Base-by-base conservation (phyloP, 257 asterid genomes). In the Linderniella brevidens region DNA sequence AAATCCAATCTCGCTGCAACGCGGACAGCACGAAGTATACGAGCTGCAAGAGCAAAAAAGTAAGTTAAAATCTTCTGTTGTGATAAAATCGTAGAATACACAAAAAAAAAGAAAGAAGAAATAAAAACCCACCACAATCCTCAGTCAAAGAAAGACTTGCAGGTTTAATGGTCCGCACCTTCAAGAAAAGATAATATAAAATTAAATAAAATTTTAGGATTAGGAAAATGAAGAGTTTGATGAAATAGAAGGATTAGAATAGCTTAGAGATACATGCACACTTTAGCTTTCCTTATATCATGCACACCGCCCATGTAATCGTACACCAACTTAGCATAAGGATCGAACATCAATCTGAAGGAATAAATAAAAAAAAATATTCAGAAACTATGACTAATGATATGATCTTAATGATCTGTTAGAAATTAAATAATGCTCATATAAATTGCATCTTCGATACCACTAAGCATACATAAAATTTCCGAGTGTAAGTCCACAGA, bases 1-100 rank as follows among this genome's bases (percentile, higher is more conserved):
- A 84, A 80, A 57, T 61, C 71, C 61, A 84, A 72, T 35, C 93
- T 76, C 18, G 84, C 93, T 32, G 92, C 95, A 61, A 84, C 70
- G 58, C 95, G 71, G 54, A 84, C 49, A 49, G 82, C 95, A 55
- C 93, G 95, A 43, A 84, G 87, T 73, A 84, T 84, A 56, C 93
- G 93, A 56, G 92, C 93, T 80, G 68, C 61, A 63, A 58, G 19
- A 37, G 38, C 20, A 60, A 51, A 41, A 36, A 39, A 10, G 15
- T 13, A 3, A 39, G 43, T 39, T 6, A 37, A n/a, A n/a, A n/a
- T 25, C 32, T 25, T 25, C 32, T 39, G 13, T 39, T 39, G 9
- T 10, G 4, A 39, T 9, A 3, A 37, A 37, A 37, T 37, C 40
- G 8, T 8, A 37, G 11, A 41, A 41, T 11, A n/a, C 11, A 41